These are phyloP conservation scores for Pichia sp. DNA, from an alignment of 1,139 yeast genomes.

Conservation along the genomic window DNA sequence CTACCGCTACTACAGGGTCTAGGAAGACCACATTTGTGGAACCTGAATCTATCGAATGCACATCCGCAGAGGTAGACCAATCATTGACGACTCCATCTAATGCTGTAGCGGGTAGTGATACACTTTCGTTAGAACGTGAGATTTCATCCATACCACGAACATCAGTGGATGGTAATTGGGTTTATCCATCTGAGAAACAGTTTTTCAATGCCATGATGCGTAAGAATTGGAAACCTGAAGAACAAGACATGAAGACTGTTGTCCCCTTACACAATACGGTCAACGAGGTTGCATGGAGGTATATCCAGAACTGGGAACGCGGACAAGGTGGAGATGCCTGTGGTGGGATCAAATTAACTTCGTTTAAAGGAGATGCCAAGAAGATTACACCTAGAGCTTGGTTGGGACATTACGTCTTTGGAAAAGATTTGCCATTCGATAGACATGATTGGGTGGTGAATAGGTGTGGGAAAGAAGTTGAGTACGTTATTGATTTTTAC, in stretches of 20 bases:
- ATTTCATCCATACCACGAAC: conserved; percentile 84
- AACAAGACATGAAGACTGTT: conserved; percentile 78
- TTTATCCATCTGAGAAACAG: conserved; percentile 93
- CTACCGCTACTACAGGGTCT: too few relatives aligned
- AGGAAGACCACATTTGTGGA: conserved; percentile 39
- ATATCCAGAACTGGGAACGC: conserved; percentile 77
- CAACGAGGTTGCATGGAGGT: conserved; percentile 88
- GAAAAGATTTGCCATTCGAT: conserved; percentile 80
- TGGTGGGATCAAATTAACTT: conserved; percentile 79
- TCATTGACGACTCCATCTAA: conserved; percentile 9
- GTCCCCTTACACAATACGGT: conserved; percentile 94
- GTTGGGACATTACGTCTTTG: conserved; percentile 51
- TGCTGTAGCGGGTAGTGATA: conserved; percentile 14
- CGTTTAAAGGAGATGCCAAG: conserved; percentile 83
- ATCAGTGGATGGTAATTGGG: conserved; percentile 62
- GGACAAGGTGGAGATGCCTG: conserved; percentile 56
- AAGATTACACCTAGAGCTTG: conserved; percentile 88
- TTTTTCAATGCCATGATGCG: conserved; percentile 92
- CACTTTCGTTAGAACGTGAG: conserved; percentile 62
- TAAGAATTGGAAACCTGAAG: conserved; percentile 80
- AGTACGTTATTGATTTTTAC: conserved; percentile 91
- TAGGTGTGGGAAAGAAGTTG: conserved; percentile 76
- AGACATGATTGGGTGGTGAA: conserved; percentile 95
- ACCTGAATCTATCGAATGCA: conserved; percentile 40
- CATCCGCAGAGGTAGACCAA: conserved; percentile 22